Evolutionary conservation across 176 grass and related monocot species (phyloP), one percentile per base, ranked within the genome.

Genomic region (Aegilops umbellulata): DNA sequence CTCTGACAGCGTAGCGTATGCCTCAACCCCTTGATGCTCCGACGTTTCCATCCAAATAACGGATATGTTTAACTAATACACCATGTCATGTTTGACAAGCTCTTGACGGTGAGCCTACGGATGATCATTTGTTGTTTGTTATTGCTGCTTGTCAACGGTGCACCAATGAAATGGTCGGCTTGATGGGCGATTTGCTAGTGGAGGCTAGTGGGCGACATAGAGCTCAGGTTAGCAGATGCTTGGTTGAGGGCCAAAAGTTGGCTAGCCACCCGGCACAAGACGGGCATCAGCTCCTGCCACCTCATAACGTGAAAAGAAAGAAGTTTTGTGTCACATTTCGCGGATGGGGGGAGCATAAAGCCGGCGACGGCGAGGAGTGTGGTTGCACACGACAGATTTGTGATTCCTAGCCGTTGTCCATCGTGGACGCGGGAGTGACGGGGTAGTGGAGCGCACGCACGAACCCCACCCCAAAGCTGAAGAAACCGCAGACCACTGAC

Each of bases 371-470:
- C 3, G 41, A 25, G 6, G 25, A 46, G 38, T 42, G 8, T 44
- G 20, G 27, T 11, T 9, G 78, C 16, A 26, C 3, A 19, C 8
- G 4, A 0, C 39, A 6, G 73, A 30, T 20, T 29, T 0, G 20
- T 2, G 10, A 41, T n/a, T 58, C 49, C 51, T 58, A 87, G 60
- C 79, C 79, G 86, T 82, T 75, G 11, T 15, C 20, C 36, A 0
- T 38, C 34, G 36, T n/a, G 64, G 15, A 31, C 6, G 11, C 0
- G 42, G 30, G 14, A 36, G 64, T 24, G 29, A 4, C 35, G 20
- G 32, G 34, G 73, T 60, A 25, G 68, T 80, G 87, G 82, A 51
- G 41, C 35, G 88, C 82, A 89, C 87, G 82, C 46, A 64, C 23
- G 30, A 6, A 34, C 58, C 10, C 8, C 53, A 20, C 0, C 1